Base-by-base conservation (phyloP, 768 basidiomycete species). In the Leccinum variicolor region DNA sequence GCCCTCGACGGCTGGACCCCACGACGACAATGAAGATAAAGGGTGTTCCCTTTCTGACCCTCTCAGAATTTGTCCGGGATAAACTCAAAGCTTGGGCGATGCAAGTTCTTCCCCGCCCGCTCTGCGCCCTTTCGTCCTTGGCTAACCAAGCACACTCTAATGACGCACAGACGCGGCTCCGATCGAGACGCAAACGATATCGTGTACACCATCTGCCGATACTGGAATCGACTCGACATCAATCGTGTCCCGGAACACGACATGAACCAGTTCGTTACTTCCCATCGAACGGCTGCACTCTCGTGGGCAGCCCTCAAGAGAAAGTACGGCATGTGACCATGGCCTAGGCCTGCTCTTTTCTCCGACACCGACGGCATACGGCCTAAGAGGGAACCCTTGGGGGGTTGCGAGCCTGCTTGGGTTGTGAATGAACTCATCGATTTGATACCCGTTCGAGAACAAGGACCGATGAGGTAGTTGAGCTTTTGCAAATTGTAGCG, bases 241-340 rank as follows among this genome's bases (percentile, higher is more conserved):
- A 93, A 93, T 69, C 88, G 91, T 63, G 86, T 93, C 58, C 85
- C 86, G 26, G 91, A 93, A 71, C 83, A 85, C 58, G 91, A 93
- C 67, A 93, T 93, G 91, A 84, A 84, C 57, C 78, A 81, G 29
- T 93, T 93, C 66, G 85, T 89, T 29, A 67, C 77, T 14, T 77
- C 77, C 36, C 79, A 88, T 65, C 70, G 79, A 46, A 75, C 79
- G n/a, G 88, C 82, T 45, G 84, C 79, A 10, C 80, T 87, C 19
- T 85, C 87, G 6, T 93, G 91, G 91, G 74, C 76, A 50, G 85
- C 90, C 47, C 75, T 93, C 58, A 85, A 83, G 73, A 80, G 82
- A 74, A 90, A 86, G 68, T 91, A 91, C 65, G 81, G 87, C 67
- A 79, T 84, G 75, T 79, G 67, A 73, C 33, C 15, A 41, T 19